These are phyloP conservation scores for Podosphaera aphanis DNA, from an alignment of 2,329 filamentous ascomycete genomes.

Conservation along the genomic window DNA sequence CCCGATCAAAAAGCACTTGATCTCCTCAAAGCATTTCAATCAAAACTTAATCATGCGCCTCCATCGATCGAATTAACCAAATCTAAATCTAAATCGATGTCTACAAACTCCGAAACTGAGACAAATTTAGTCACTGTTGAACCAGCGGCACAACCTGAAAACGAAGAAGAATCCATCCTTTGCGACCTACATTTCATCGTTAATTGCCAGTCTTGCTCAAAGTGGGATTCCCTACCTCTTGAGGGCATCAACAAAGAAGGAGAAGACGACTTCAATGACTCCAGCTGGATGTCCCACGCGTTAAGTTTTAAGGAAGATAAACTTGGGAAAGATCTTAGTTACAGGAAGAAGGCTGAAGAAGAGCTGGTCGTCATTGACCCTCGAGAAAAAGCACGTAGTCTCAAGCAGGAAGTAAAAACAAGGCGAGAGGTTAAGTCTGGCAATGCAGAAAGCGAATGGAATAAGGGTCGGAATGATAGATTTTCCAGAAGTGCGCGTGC, in stretches of 20 bases:
- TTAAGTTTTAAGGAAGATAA: slow-evolving; percentile 75
- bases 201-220: slow-evolving; percentile 75
- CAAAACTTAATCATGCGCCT: slow-evolving; percentile 39
- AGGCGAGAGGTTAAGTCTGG: slow-evolving; percentile 26
- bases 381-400: slow-evolving; percentile 51
- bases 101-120: background rate
- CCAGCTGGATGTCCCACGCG: slow-evolving; percentile 67
- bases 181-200: slow-evolving; percentile 94
- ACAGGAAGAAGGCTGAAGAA: slow-evolving; percentile 77
- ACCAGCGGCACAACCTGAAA: slow-evolving; percentile 18
- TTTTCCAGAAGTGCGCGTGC: too few relatives aligned
- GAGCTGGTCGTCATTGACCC: slow-evolving; percentile 87
- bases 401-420: slow-evolving; percentile 40
- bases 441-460: background rate
- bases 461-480: too few relatives aligned
- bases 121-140: background rate
- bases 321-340: slow-evolving; percentile 71
- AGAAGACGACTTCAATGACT: slow-evolving; percentile 33
- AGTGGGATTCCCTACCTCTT: slow-evolving; percentile 39
- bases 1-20: slow-evolving; percentile 42
- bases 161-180: slow-evolving; percentile 42
- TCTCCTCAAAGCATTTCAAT: slow-evolving; percentile 57
- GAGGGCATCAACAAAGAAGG: slow-evolving; percentile 21
- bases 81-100: background rate
- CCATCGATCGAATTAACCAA: slow-evolving; percentile 5